Base-by-base conservation (phyloP, 345 rosid species). In the Ceriops zippeliana region DNA sequence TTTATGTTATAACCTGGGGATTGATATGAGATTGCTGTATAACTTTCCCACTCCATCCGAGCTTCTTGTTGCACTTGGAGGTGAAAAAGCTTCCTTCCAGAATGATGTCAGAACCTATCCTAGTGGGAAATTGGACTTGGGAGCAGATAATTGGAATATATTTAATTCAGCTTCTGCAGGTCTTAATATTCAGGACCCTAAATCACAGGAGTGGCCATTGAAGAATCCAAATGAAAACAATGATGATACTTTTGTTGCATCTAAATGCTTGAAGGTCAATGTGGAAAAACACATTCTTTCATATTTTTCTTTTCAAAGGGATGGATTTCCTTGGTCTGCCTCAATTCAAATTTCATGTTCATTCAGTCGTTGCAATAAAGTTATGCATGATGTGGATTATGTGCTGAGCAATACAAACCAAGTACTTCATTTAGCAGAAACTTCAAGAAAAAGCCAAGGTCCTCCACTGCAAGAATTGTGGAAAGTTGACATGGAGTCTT, bases 401-500 rank as follows among this genome's bases (percentile, higher is more conserved):
- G 35, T 6, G 61, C 71, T 65, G 49, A 72, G 72, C 63, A 80
- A 63, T 70, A 67, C 26, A 54, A 42, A 57, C 66, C 80, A 31
- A 73, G 63, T 67, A 49, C 75, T 78, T 67, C 81, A 76, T 79
- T 80, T 73, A 5, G 32, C 75, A 62, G 82, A 86, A 74, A 63
- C 70, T 78, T 76, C 85, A 62, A 74, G 79, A 72, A 72, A 81
- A 63, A 73, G 78, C 64, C 73, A 79, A 65, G 79, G 75, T 63
- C 78, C 13, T 67, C 21, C 74, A 66, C 63, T 95, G 66, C 70
- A 77, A 67, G 87, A 87, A 76, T 46, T 89, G 62, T 95, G 99
- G 97, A 90, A 90, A 82, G 92, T 84, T 84, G 79, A 78, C 76
- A 83, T 90, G 97, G 91, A 80, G 66, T 90, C 97, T 66, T 95